Conservation (phyloP, 192 early-diverging fungal genomes). For the Linnemannia elongata region DNA sequence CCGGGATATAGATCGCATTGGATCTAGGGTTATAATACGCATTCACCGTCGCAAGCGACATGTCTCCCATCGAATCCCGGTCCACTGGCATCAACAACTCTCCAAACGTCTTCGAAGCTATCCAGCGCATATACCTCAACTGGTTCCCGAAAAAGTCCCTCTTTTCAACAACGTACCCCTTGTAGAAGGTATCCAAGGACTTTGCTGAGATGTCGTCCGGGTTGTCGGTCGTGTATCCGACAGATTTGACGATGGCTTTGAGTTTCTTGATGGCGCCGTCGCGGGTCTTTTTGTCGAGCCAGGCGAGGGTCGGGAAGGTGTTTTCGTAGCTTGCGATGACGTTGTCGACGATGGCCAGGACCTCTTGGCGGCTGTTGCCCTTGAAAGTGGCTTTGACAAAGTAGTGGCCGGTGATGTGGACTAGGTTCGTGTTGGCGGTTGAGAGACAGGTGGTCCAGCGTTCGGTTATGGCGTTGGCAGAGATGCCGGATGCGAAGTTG, state of each 20-base stretch:
- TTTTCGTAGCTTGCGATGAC: constrained; percentile 54
- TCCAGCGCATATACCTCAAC: constrained; percentile 20
- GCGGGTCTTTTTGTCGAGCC: constrained; percentile 64
- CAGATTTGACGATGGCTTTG: constrained; percentile 55
- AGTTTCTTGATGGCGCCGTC: constrained; percentile 58
- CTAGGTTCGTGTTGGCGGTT: constrained; percentile 36
- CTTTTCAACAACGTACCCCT: constrained; percentile 15
- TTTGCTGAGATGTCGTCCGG: constrained; percentile 56
- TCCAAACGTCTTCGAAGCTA: constrained; percentile 20
- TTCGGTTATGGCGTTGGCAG: neutral
- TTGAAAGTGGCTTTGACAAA: constrained; percentile 59
- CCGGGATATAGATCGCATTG: constrained; percentile 53
- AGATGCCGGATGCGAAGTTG: neutral
- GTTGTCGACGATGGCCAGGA: constrained; percentile 55
- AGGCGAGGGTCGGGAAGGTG: constrained; percentile 45
- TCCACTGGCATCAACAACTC: constrained; percentile 46
- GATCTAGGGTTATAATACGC: constrained; percentile 60
- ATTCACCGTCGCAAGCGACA: constrained; percentile 66
- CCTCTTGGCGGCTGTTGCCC: constrained; percentile 35
- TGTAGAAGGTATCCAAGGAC: constrained; percentile 60
- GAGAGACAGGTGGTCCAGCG: constrained; percentile 42
- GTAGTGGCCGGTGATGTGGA: constrained; percentile 59
- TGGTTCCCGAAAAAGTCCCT: constrained; percentile 61
- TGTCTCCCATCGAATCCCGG: constrained; percentile 34
- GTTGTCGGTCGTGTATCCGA: constrained; percentile 59